These are phyloP conservation scores for Sclerospora graminicola DNA, from an alignment of 352 stramenopile species.

Conservation along the genomic window DNA sequence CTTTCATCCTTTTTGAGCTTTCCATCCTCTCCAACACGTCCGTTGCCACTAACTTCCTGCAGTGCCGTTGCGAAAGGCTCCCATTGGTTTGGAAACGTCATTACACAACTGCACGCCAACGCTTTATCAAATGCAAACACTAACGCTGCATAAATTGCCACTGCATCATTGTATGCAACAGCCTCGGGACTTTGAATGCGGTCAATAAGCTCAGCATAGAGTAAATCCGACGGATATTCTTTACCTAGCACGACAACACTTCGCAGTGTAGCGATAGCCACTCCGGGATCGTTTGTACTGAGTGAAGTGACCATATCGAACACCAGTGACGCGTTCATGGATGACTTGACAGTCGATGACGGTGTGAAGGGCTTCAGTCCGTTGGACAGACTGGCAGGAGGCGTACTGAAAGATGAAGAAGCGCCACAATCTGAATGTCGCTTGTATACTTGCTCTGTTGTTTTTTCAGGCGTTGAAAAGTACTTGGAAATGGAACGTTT, in stretches of 20 bases:
- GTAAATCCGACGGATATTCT: conserved; percentile 71
- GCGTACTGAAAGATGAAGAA: conserved; percentile 7
- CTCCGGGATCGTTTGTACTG: conserved; percentile 73
- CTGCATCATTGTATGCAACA: conserved; percentile 54
- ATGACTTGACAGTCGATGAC: conserved; percentile 44
- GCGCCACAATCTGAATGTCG: conserved; percentile 17
- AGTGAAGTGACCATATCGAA: conserved; percentile 79
- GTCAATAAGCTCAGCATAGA: conserved; percentile 72
- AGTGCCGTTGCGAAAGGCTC: conserved; percentile 44
- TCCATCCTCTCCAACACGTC: conserved; percentile 17
- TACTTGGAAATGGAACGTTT: conserved; percentile 13
- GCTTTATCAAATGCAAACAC: conserved; percentile 79
- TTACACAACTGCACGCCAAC: conserved; percentile 40
- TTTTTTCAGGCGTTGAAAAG: conserved; percentile 14
- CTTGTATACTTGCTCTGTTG: conserved; percentile 15
- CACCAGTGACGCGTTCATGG: conserved; percentile 73
- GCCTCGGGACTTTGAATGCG: conserved; percentile 66
- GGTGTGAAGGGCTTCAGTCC: conserved; percentile 54
- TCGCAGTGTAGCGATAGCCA: conserved; percentile 60
- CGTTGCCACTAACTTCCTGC: conserved; percentile 41
- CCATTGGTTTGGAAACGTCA: conserved; percentile 66
- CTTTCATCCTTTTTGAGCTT: conserved; percentile 30
- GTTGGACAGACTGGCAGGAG: conserved; percentile 3
- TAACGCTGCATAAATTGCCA: conserved; percentile 68
- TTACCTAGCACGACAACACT: conserved; percentile 79